These are phyloP conservation scores for Podaxis rugospora DNA, from an alignment of 768 basidiomycete species.

Conservation along the genomic window DNA sequence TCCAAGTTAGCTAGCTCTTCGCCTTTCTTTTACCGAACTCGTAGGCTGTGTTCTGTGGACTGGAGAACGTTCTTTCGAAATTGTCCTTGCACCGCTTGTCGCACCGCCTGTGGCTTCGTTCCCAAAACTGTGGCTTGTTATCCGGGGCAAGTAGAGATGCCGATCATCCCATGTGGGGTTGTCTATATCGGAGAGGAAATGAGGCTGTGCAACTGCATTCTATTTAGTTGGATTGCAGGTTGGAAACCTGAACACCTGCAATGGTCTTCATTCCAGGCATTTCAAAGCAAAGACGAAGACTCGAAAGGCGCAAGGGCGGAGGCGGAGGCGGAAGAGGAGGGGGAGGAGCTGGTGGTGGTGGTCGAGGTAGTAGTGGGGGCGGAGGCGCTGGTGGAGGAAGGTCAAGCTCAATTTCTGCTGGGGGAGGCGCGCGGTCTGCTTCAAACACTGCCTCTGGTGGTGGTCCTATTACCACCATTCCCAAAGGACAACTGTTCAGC, in stretches of 20 bases:
- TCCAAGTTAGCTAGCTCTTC: no score
- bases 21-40: no score
- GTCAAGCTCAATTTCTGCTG: constrained; percentile 15
- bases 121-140: no score
- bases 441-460: constrained; percentile 27
- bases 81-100: background rate
- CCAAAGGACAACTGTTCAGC: constrained; percentile 39
- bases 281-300: constrained; percentile 16
- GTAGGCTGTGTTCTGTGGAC: background rate
- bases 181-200: no score
- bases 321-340: constrained; percentile 23
- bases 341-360: background rate
- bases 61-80: background rate
- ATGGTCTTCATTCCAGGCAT: constrained; percentile 26
- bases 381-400: constrained; percentile 6
- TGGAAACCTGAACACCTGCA: background rate
- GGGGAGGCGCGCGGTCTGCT: constrained; percentile 16
- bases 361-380: no score
- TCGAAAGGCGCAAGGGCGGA: constrained; percentile 25
- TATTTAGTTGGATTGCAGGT: background rate
- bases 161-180: no score
- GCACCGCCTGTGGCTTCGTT: background rate
- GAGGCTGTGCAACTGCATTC: background rate
- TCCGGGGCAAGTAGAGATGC: no score
- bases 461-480: constrained; percentile 29